phyloP scores from a whole-genome alignment of 1,284 basidiomycete species.

The Serendipita sp. region DNA sequence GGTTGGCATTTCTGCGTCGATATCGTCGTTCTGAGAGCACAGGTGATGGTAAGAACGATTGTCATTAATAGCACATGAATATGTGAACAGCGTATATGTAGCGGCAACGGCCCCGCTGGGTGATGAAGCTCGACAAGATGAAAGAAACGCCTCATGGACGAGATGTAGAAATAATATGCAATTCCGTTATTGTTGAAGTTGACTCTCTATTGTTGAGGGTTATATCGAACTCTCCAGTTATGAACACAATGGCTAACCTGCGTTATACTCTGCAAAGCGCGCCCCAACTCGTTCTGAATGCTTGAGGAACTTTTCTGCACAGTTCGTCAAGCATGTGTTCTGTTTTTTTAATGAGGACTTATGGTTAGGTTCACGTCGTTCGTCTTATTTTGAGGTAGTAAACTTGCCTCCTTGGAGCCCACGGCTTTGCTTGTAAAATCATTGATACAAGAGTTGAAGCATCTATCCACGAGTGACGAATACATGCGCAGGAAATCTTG shows the following conservation, averaged over 20 bases:
- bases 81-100: too few relatives aligned
- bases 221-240: background rate
- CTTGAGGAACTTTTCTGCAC: conserved; percentile 89
- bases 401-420: conserved; percentile 77
- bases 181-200: background rate
- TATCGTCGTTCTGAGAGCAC: too few relatives aligned
- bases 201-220: background rate
- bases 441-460: conserved; percentile 89
- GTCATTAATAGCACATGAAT: too few relatives aligned
- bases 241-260: conserved; percentile 38
- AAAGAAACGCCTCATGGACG: background rate
- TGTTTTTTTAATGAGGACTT: conserved; percentile 14
- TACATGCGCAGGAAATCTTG: conserved; percentile 96
- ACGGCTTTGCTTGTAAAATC: conserved; percentile 94
- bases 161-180: background rate
- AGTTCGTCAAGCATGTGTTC: conserved; percentile 43
- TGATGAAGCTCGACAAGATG: background rate
- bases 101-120: too few relatives aligned
- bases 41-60: too few relatives aligned
- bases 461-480: conserved; percentile 89
- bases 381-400: background rate
- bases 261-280: conserved; percentile 81
- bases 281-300: conserved; percentile 91
- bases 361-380: background rate
- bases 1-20: background rate